Evolutionary conservation across 306 rosid species (phyloP).

Genomic region (Vigna reflexopilosa): DNA sequence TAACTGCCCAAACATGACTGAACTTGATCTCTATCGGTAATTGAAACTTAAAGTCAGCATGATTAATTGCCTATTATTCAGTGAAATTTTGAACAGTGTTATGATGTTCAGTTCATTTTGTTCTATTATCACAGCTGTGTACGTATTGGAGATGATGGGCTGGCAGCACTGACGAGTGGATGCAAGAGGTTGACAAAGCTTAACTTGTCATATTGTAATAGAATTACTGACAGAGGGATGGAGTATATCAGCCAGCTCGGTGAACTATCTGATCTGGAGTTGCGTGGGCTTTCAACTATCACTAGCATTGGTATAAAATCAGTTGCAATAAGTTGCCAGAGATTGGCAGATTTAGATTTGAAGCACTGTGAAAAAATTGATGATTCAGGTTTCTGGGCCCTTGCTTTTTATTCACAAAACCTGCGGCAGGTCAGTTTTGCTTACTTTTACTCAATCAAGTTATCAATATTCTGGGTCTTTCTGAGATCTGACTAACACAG

Average conservation of each 20-base stretch:
- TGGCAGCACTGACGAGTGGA: slow-evolving; percentile 59
- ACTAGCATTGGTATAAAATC: slow-evolving; percentile 60
- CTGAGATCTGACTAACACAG: neutral
- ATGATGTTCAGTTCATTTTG: slow-evolving; percentile 29
- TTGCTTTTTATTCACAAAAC: slow-evolving; percentile 59
- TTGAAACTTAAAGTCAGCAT: slow-evolving; percentile 15
- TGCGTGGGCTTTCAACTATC: slow-evolving; percentile 64
- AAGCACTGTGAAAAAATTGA: slow-evolving; percentile 64
- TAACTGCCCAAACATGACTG: slow-evolving; percentile 60
- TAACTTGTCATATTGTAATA: slow-evolving; percentile 70
- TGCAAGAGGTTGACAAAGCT: slow-evolving; percentile 64
- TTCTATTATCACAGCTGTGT: slow-evolving; percentile 60
- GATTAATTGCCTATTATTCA: slow-evolving; percentile 9
- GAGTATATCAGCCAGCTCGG: slow-evolving; percentile 52
- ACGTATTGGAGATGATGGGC: slow-evolving; percentile 66
- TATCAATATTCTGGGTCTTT: neutral
- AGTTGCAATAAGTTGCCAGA: slow-evolving; percentile 61
- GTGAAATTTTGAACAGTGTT: slow-evolving; percentile 5
- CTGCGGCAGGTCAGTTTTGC: slow-evolving; percentile 61
- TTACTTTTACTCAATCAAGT: slow-evolving; percentile 5
- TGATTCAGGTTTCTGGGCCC: slow-evolving; percentile 69
- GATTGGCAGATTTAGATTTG: slow-evolving; percentile 66
- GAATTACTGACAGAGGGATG: slow-evolving; percentile 63
- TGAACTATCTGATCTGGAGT: slow-evolving; percentile 61
- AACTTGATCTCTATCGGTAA: slow-evolving; percentile 81